Base-by-base conservation (phyloP, 768 basidiomycete species). In the Amanita subjunquillea region DNA sequence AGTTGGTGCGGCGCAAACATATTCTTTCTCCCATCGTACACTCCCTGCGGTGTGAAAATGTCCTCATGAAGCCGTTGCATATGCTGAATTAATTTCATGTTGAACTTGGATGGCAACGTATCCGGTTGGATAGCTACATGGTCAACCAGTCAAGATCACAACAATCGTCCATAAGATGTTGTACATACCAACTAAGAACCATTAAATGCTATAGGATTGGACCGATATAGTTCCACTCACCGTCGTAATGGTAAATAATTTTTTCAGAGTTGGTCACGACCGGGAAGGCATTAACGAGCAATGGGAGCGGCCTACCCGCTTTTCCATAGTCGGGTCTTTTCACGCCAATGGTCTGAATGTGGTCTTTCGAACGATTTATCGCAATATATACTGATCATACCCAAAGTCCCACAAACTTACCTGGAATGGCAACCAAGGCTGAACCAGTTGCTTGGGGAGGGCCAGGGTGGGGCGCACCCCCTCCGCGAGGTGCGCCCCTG, bases 1-100 rank as follows among this genome's bases (percentile, higher is more conserved):
- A 90, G 70, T 53, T 76, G 72, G 37, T 76, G 71, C 12, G 79
- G 67, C 22, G 83, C 72, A 59, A 87, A 91, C 54, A 76, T 63
- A 56, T 90, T 91, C 65, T 89, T 91, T 39, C 85, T 74, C 0
- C 88, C 88, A 54, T 91, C 89, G 55, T 89, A 91, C 2, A 79
- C 87, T 15, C 74, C 83, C 12, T 74, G 78, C 8, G 85, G 87
- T 2, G 78, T 86, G 61, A 91, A 91, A 20, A 86, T 69, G n/a
- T 75, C 66, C 0, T 79, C 80, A 1, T 80, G 78, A 3, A 76
- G 71, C 0, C 68, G 70, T 62, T 91, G 90, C 12, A 91, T 63
- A 13, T 69, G 69, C 12, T 73, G 72, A 45, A 91, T 82, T 8
- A 91, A 66, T 12, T 84, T 80, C 72, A 91, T 73, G 54, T 88